Conservation (phyloP, 768 basidiomycete genomes). For the Boletus pseudo-olivaceus region DNA sequence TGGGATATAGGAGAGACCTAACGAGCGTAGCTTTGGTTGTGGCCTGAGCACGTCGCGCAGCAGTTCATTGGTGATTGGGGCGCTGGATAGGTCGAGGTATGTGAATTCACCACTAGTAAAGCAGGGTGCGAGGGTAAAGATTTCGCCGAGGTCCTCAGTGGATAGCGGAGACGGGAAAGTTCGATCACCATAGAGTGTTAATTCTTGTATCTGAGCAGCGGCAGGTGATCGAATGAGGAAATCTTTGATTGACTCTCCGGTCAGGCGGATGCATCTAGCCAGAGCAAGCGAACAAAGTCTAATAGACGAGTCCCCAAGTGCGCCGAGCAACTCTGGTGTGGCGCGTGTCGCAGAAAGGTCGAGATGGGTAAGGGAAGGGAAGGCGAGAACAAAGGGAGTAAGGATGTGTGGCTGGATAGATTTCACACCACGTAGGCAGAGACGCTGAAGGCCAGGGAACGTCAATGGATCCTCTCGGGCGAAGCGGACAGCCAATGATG, state of each 20-base stretch:
- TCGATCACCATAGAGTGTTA: slow-evolving; percentile 87
- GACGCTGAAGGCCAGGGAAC: slow-evolving; percentile 70
- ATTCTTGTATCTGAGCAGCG: slow-evolving; percentile 60
- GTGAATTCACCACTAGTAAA: slow-evolving; percentile 70
- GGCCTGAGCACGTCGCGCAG: slow-evolving; percentile 48
- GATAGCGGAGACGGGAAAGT: slow-evolving; percentile 76
- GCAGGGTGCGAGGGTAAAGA: slow-evolving; percentile 74
- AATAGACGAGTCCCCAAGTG: slow-evolving; percentile 64
- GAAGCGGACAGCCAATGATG: slow-evolving; percentile 31
- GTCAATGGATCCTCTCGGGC: slow-evolving; percentile 47
- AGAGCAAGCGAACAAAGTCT: slow-evolving; percentile 77
- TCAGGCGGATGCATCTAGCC: slow-evolving; percentile 81
- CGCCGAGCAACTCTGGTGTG: slow-evolving; percentile 67
- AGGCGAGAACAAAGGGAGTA: slow-evolving; percentile 71
- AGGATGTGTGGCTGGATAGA: slow-evolving; percentile 69
- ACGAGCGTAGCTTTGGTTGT: slow-evolving; percentile 75
- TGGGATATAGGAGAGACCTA: slow-evolving; percentile 88
- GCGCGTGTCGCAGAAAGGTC: slow-evolving; percentile 89
- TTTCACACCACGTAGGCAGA: slow-evolving; percentile 80
- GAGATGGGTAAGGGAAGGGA: slow-evolving; percentile 84
- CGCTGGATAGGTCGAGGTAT: slow-evolving; percentile 88
- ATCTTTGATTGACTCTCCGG: slow-evolving; percentile 69
- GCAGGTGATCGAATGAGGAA: slow-evolving; percentile 71
- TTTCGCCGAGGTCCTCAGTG: slow-evolving; percentile 58
- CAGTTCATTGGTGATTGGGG: slow-evolving; percentile 61